phyloP scores from a whole-genome alignment of 257 asterid genomes.

The Parsonsia alboflavescens region DNA sequence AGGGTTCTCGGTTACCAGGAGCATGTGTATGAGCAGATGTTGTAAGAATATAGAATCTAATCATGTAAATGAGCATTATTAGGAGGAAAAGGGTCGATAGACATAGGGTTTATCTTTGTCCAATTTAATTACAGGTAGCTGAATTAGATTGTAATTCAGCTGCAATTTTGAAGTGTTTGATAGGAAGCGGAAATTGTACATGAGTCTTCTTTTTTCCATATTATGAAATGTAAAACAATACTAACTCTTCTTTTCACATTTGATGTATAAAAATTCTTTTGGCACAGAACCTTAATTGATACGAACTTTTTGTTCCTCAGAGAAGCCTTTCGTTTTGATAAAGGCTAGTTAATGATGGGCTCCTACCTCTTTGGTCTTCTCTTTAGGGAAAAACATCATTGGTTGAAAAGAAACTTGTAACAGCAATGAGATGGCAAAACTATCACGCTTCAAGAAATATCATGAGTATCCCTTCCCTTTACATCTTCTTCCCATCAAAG shows the following conservation, averaged over 20 bases:
- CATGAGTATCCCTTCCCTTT: background rate
- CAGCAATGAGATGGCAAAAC: background rate
- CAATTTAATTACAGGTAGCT: conserved; percentile 9
- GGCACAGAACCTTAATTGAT: background rate
- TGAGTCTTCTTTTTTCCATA: background rate
- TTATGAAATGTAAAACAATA: background rate
- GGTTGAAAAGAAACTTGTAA: background rate
- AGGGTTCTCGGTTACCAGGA: conserved; percentile 27
- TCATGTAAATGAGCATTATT: conserved; percentile 51
- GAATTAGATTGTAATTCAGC: conserved; percentile 11
- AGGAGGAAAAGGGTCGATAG: conserved; percentile 5
- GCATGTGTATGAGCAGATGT: conserved; percentile 52
- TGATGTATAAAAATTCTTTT: background rate
- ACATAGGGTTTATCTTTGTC: conserved; percentile 11
- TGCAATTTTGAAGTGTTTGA: conserved; percentile 17
- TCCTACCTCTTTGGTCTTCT: no score
- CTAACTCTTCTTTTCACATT: background rate
- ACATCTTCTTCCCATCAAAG: background rate
- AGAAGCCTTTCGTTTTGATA: background rate
- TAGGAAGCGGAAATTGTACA: conserved; percentile 15
- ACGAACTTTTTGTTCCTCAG: background rate
- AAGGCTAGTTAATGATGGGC: no score
- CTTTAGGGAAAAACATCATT: no score
- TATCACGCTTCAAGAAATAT: background rate
- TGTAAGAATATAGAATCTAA: conserved; percentile 43